Evolutionary conservation across 2,329 filamentous ascomycete genomes (phyloP).

Genomic region (Aspergillus sp.): DNA sequence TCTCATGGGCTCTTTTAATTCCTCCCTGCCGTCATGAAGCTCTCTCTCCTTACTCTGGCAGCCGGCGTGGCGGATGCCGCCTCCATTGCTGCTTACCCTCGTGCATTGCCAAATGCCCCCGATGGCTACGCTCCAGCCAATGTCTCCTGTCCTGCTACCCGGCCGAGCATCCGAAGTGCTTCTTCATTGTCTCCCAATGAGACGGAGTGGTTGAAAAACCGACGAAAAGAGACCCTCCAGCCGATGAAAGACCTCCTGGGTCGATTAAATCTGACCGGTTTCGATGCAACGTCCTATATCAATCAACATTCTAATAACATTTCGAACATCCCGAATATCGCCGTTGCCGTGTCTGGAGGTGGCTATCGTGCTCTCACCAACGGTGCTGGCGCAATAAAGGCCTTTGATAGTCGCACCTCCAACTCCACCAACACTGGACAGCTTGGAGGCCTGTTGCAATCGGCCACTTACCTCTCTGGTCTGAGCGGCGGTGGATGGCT

Average conservation of each 20-base stretch:
- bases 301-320: conserved; percentile 54
- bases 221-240: conserved; percentile 69
- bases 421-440: conserved; percentile 63
- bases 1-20: neutral
- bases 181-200: conserved; percentile 65
- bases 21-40: conserved; percentile 10
- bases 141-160: conserved; percentile 66
- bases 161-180: conserved; percentile 67
- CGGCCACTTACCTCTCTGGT: conserved; percentile 75
- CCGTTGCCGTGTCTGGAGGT: conserved; percentile 75
- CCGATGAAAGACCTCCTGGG: conserved; percentile 73
- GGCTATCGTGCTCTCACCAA: conserved; percentile 85
- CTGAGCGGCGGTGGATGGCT: conserved; percentile 83
- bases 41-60: conserved; percentile 5
- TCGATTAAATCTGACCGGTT: conserved; percentile 64
- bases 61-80: conserved; percentile 9
- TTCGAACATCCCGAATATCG: conserved; percentile 64
- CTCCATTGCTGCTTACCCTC: conserved; percentile 14
- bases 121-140: conserved; percentile 69
- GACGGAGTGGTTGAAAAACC: conserved; percentile 66
- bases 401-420: conserved; percentile 71
- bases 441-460: conserved; percentile 76
- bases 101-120: conserved; percentile 55
- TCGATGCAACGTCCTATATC: conserved; percentile 72
- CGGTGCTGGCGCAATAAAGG: conserved; percentile 74